Base-by-base conservation (phyloP, 768 basidiomycete species). In the Crepidotus variabilis region DNA sequence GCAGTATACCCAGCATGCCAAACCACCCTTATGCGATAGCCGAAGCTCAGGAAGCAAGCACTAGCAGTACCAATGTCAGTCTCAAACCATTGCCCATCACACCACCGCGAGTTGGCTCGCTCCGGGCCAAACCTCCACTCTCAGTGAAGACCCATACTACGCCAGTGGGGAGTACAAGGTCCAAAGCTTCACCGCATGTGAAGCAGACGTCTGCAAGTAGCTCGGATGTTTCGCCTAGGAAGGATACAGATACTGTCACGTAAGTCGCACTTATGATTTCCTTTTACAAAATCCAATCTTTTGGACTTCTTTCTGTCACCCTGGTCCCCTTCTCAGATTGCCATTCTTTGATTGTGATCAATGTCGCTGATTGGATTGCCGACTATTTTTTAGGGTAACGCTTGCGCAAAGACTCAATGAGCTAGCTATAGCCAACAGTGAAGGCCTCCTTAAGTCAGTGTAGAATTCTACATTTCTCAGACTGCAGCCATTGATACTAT, bases 371-470 rank as follows among this genome's bases (percentile, higher is more conserved):
- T 33, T 21, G 50, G 39, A 24, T 49, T 56, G 43, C 50, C 60
- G 18, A 47, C n/a, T 6, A 14, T 20, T n/a, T 45, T 50, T 18
- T 55, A 93, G 90, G 55, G 75, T 84, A 58, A 87, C 87, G 21
- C 78, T 94, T 60, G 90, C 91, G 16, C 86, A 92, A 72, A 81
- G 88, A 56, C 78, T 94, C 60, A 84, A 90, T 58, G 92, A 93
- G 68, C 74, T 94, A 55, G 89, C 91, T 14, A 69, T 79, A 20
- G 90, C 92, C 33, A 91, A 93, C 67, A 80, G 86, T 6, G 85
- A 93, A 64, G 91, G 91, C 28, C 75, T 93, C 50, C 75, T 93
- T 52, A 84, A 83, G 90, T 89, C 67, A 64, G 84, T 54, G 8
- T 8, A 4, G 28, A 28, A 4, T 22, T 3, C 22, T 3, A 49